Base-by-base conservation (phyloP, 148 eudicot genomes). In the Drosera capensis region DNA sequence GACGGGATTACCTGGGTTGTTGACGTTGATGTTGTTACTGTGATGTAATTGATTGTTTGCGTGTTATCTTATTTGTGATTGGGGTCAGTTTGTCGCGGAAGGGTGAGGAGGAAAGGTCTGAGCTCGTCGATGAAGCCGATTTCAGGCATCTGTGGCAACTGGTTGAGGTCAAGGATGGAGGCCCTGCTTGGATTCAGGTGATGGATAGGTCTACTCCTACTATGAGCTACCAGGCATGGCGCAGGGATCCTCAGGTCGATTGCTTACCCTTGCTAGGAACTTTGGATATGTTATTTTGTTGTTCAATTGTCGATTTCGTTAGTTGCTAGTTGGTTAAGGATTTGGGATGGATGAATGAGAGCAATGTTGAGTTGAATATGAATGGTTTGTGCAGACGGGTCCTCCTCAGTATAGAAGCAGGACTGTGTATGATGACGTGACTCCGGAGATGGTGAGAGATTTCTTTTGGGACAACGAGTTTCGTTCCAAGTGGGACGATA, bases 141-240 rank as follows among this genome's bases (percentile, higher is more conserved):
- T 50, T 92, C 28, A 51, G 59, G 34, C 73, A 85, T 64, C 54
- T 92, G 21, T 63, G 68, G 49, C 72, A 74, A 51, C 73, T 85
- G 34, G 88, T 79, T 14, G 94, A 85, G 64, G 82, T 68, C 49
- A 85, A 58, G 59, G 99, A 92, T 72, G 99, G 80, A 18, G 99
- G 99, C 17, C 77, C 80, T 3, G 59, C 80, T 65, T 92, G 99
- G 99, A 85, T 74, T 21, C 85, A 68, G 40, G 54, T 85, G 75
- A 92, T 85, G 95, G 94, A 92, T 48, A 71, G 77, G 45, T 78
- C 94, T 19, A 63, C 79, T 29, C 69, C 68, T 1, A 64, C 60
- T 40, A 85, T 92, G 95, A 70, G 61, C 57, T 85, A 81, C 70
- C 78, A 70, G 60, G 99, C 95, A 45, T 92, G 99, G 95, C 86